phyloP scores from a whole-genome alignment of 148 eudicot genomes.

The Rhododendron mucronatum region DNA sequence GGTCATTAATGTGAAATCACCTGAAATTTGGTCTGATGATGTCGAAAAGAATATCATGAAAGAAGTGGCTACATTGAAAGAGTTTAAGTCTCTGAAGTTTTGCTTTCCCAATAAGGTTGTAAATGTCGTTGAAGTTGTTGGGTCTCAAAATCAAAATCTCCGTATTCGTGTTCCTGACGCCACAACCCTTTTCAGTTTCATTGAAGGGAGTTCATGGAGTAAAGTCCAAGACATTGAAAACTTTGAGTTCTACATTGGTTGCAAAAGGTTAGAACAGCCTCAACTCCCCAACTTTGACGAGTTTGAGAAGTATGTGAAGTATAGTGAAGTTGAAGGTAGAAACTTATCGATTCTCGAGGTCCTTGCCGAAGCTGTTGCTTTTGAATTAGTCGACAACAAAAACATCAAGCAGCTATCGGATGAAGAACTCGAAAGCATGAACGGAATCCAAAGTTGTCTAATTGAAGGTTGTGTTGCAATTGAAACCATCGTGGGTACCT shows the following conservation, averaged over 20 bases:
- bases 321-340: background rate
- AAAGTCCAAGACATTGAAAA: no score
- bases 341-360: background rate
- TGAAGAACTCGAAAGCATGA: background rate
- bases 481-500: background rate
- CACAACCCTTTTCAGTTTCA: background rate
- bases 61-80: background rate
- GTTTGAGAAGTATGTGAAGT: background rate
- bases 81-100: background rate
- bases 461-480: constrained; percentile 1
- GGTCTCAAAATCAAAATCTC: no score
- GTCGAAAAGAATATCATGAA: background rate
- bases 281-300: background rate
- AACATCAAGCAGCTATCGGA: background rate
- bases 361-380: background rate
- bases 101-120: background rate
- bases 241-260: background rate
- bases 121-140: background rate
- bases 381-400: background rate
- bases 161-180: background rate
- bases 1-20: constrained; percentile 12
- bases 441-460: constrained; percentile 3
- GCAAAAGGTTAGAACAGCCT: background rate
- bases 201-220: background rate
- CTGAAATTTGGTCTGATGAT: background rate